Conservation (phyloP, 768 basidiomycete species). For the Rossbeevera mucosa region DNA sequence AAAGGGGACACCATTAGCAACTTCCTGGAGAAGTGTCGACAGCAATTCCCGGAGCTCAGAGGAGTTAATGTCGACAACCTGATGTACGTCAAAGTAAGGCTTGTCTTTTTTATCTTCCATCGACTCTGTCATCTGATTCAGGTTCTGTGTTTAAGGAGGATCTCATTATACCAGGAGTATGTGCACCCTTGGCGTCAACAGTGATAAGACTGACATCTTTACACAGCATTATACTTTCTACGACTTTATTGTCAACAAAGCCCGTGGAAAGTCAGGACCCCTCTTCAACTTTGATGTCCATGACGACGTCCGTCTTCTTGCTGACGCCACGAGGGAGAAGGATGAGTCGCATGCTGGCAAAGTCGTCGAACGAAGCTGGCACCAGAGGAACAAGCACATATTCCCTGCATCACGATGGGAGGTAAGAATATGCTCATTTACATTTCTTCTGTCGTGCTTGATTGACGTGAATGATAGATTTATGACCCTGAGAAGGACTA, state of each 20-base stretch:
- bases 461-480: slow-evolving; percentile 42
- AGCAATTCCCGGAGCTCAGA: slow-evolving; percentile 89
- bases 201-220: neutral
- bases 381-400: slow-evolving; percentile 95
- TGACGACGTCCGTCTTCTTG: slow-evolving; percentile 91
- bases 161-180: slow-evolving; percentile 91
- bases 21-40: slow-evolving; percentile 90
- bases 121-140: slow-evolving; percentile 2
- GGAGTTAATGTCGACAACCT: slow-evolving; percentile 91
- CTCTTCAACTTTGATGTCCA: slow-evolving; percentile 99
- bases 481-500: slow-evolving; percentile 95
- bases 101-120: neutral
- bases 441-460: neutral
- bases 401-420: slow-evolving; percentile 98
- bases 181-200: slow-evolving; percentile 22
- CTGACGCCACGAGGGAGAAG: slow-evolving; percentile 94
- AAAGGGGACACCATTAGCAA: slow-evolving; percentile 87
- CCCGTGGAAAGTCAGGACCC: slow-evolving; percentile 95
- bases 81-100: slow-evolving; percentile 92
- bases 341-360: slow-evolving; percentile 99
- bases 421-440: slow-evolving; percentile 36
- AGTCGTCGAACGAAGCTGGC: slow-evolving; percentile 94
- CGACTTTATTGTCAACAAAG: slow-evolving; percentile 97
- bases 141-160: slow-evolving; percentile 66
- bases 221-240: slow-evolving; percentile 96